Evolutionary conservation across 2,329 filamentous ascomycete genomes (phyloP), one percentile per base, ranked within the genome.

Genomic region (Hymenoscyphus infarciens): DNA sequence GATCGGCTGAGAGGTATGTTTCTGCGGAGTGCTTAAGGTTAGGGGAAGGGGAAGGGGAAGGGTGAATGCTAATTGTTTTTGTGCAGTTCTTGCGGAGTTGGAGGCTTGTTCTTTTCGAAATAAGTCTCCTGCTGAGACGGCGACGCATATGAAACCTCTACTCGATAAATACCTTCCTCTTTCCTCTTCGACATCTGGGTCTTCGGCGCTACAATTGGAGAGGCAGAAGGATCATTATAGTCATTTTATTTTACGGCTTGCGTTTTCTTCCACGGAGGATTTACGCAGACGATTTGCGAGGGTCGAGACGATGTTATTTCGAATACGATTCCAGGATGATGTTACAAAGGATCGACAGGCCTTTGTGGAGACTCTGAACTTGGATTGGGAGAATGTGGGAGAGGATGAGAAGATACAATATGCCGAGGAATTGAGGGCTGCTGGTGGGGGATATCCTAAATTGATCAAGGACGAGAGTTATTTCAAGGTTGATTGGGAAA

Each of bases 41-140:
- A 4, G 25, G 29, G 7, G 29, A 8, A 31, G 29, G 29, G 2
- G 7, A 31, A 31, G 29, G 29, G 29, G 5, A 31, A 31, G 29
- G 29, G 5, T 31, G 29, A 6, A 31, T 31, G n/a, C 19, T 35
- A 35, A 35, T 15, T 35, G 33, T 35, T 35, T 35, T 11, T 35
- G 10, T 35, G 33, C 29, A 91, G 90, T 96, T 58, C 87, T 96
- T 64, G 90, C 89, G 61, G 91, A 96, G 76, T 82, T 99, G 61
- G 95, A 99, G 81, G 88, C 92, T 68, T 98, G 95, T 77, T 93
- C 91, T 25, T 97, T 97, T 79, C 90, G 95, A 75, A 98, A 98
- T 80, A 91, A 90, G 72, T 82, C 87, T 22, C 85, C 86, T n/a
- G 82, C 87, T 68, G 95, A 99, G 76, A 97, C 92, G 19, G 85